A percentile compares a stretch with the other conserved stretches of the same genome.
phyloP scores from a whole-genome alignment of 1,284 basidiomycete species.

The Moniliophthora roreri region DNA sequence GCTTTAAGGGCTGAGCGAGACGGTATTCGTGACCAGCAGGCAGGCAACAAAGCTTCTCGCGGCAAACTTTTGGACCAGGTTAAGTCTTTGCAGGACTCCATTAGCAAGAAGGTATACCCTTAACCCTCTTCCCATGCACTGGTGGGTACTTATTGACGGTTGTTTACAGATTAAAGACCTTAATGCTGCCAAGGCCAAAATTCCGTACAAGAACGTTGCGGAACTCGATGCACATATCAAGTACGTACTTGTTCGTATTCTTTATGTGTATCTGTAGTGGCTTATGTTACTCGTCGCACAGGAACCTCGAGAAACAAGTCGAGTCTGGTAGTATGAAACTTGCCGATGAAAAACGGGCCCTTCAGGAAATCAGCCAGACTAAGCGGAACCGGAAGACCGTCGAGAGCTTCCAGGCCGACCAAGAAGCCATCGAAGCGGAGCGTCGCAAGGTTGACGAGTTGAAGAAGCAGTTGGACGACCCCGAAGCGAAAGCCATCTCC shows the following conservation, averaged over 20 bases:
- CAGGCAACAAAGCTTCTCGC: conserved; percentile 75
- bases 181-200: conserved; percentile 80
- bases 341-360: conserved; percentile 93
- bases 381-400: conserved; percentile 73
- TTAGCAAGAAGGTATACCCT: conserved; percentile 76
- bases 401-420: conserved; percentile 78
- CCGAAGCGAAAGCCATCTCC: conserved; percentile 81
- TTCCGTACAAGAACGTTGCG: conserved; percentile 81
- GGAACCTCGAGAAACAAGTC: conserved; percentile 83
- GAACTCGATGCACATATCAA: conserved; percentile 89
- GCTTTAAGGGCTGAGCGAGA: conserved; percentile 85
- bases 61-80: conserved; percentile 83
- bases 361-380: conserved; percentile 81
- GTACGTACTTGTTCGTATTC: conserved; percentile 43
- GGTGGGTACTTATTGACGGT: conserved; percentile 3
- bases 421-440: conserved; percentile 82
- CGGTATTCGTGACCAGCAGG: conserved; percentile 77
- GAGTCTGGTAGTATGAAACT: conserved; percentile 93
- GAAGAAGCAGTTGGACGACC: conserved; percentile 86
- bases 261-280: background rate
- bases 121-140: background rate
- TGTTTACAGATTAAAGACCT: conserved; percentile 79
- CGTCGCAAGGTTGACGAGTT: conserved; percentile 79
- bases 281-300: conserved; percentile 31
- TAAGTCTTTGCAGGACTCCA: conserved; percentile 76